Evolutionary conservation across 2,329 filamentous ascomycete species (phyloP).

Genomic region (Exophiala calicioides): DNA sequence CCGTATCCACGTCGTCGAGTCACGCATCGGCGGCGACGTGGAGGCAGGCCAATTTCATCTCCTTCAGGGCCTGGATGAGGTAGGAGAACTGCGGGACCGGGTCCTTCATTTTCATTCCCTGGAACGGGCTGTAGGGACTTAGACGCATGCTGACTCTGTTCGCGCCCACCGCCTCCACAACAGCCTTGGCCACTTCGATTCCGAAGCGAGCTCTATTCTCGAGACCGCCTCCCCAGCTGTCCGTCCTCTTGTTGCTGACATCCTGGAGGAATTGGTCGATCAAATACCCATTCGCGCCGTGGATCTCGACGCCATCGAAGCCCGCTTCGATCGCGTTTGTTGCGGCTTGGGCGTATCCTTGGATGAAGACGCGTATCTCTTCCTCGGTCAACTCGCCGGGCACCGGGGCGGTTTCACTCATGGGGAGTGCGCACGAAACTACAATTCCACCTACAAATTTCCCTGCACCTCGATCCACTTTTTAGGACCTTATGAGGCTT

Average conservation of each 20-base stretch:
- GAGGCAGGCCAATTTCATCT: conserved; percentile 60
- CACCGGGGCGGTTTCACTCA: too few relatives aligned
- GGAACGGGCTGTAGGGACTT: conserved; percentile 52
- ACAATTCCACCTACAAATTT: too few relatives aligned
- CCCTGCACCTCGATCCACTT: too few relatives aligned
- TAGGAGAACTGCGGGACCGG: conserved; percentile 61
- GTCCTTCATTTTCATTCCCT: conserved; percentile 59
- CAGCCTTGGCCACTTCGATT: conserved; percentile 45
- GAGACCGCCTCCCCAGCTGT: conserved; percentile 53
- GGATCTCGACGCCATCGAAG: conserved; percentile 57
- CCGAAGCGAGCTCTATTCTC: conserved; percentile 57
- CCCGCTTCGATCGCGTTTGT: conserved; percentile 56
- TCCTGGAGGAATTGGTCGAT: conserved; percentile 56
- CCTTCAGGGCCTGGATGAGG: conserved; percentile 54
- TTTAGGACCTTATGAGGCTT: too few relatives aligned
- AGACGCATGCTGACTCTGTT: conserved; percentile 50
- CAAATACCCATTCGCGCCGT: conserved; percentile 52
- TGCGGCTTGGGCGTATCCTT: conserved; percentile 45
- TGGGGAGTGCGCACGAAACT: too few relatives aligned
- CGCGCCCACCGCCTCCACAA: conserved; percentile 34
- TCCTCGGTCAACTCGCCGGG: too few relatives aligned
- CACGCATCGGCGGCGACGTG: conserved; percentile 56
- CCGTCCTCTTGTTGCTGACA: conserved; percentile 52
- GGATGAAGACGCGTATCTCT: conserved; percentile 41
- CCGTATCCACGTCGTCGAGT: conserved; percentile 2